Evolutionary conservation across 176 grass and related monocot species (phyloP).

Genomic region (Avena sativa): DNA sequence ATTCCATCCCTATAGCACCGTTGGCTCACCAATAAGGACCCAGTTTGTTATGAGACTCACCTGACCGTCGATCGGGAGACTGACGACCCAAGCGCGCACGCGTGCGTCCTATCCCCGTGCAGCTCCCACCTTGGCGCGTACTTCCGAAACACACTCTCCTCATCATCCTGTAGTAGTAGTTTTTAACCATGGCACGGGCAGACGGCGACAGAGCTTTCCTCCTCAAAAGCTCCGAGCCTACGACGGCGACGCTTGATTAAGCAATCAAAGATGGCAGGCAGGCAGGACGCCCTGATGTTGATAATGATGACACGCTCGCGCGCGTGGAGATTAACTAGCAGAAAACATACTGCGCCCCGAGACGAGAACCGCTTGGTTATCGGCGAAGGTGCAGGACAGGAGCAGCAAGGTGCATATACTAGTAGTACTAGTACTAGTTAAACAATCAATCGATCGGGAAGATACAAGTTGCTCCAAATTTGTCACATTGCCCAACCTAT

Average conservation of each 20-base stretch:
- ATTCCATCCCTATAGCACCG: neutral
- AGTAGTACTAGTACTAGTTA: neutral
- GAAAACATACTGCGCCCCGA: neutral
- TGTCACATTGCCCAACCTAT: slow-evolving; percentile 39
- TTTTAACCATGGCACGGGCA: neutral
- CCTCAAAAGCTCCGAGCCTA: slow-evolving; percentile 52
- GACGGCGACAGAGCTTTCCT: slow-evolving; percentile 45
- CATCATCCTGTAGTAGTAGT: too few species aligned
- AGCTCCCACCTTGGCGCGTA: slow-evolving; percentile 17
- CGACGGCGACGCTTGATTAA: slow-evolving; percentile 45
- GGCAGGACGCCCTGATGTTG: neutral
- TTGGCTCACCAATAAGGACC: neutral
- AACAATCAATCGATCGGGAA: slow-evolving; percentile 23
- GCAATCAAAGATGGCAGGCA: slow-evolving; percentile 35
- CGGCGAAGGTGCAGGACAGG: slow-evolving; percentile 19
- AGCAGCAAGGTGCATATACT: slow-evolving; percentile 2
- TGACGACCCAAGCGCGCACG: neutral
- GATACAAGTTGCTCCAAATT: slow-evolving; percentile 35
- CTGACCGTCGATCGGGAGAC: neutral
- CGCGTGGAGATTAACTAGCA: slow-evolving; percentile 33
- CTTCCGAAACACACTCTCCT: too few species aligned
- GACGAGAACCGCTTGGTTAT: slow-evolving; percentile 39
- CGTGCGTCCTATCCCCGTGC: neutral
- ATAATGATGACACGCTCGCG: slow-evolving; percentile 41
- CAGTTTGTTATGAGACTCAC: neutral